Evolutionary conservation across 805 yeast genomes (phyloP), one percentile per base, ranked within the genome.

Genomic region (Schizosaccharomyces cryophilus): DNA sequence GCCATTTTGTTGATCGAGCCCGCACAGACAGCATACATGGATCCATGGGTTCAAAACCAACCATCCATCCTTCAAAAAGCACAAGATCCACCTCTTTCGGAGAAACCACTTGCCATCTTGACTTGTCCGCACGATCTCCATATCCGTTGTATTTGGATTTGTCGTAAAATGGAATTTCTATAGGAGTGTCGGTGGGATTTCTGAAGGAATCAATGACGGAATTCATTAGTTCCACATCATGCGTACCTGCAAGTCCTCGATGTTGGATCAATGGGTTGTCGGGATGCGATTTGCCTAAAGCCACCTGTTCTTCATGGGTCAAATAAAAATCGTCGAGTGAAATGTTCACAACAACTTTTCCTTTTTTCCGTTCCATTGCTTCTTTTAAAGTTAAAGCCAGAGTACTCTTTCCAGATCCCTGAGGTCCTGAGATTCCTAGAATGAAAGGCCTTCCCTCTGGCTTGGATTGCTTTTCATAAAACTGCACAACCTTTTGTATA

Each of bases 231-330:
- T 65, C 65, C 19, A 85, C 67, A 67, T 90, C 96, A 69, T 90
- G 98, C 0, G 97, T 90, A 0, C 96, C 96, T 0, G 97, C 97
- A 17, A 86, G 75, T 0, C 97, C 97, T 30, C 97, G 73, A 2
- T 95, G 95, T 62, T 75, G 78, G 19, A 87, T 67, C 58, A 90
- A 72, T 42, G 71, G 68, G 67, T 86, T 85, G 15, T 71, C 75
- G 0, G 73, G 68, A 63, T 73, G 71, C 15, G 63, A 61, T 5
- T 64, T 47, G 1, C 78, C 76, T 29, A 88, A 67, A 40, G 63
- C 62, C 30, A 62, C 63, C 67, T 87, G 96, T 21, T 82, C 83
- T 6, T 67, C 70, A 67, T 80, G 81, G 0, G 86, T 80, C 48
- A 86, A 72, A 69, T 90, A 90, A 63, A 87, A 79, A 70, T 93